phyloP scores from a whole-genome alignment of 148 eudicot genomes.

The Vaccinium myrtillus region DNA sequence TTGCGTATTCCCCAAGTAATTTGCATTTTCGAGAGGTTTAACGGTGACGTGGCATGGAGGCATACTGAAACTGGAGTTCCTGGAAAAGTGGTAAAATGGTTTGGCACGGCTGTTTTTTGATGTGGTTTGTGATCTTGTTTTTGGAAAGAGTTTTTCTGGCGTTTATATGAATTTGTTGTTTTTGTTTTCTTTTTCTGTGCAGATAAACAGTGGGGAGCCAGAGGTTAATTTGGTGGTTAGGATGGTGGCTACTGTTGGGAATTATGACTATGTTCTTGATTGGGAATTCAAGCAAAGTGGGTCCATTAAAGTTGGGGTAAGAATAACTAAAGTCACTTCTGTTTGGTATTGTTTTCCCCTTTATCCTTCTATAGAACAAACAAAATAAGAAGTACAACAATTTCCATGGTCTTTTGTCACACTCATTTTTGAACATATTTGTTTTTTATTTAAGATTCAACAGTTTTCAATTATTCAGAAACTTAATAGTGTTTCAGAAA shows the following conservation, averaged over 20 bases:
- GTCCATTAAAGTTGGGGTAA: conserved; percentile 70
- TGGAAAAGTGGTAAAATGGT: conserved; percentile 57
- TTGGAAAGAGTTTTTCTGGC: neutral
- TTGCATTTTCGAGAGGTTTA: conserved; percentile 63
- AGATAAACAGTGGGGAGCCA: conserved; percentile 63
- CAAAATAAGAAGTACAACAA: neutral
- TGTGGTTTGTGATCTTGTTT: neutral
- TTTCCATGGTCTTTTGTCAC: neutral
- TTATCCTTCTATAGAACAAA: neutral
- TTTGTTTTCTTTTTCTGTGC: conserved; percentile 22
- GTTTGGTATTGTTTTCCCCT: neutral
- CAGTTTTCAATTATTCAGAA: neutral
- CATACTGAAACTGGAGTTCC: conserved; percentile 83
- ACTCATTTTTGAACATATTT: neutral
- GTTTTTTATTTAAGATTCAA: no score
- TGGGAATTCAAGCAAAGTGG: conserved; percentile 92
- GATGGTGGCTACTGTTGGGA: conserved; percentile 87
- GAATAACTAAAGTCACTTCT: neutral
- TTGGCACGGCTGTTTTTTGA: neutral
- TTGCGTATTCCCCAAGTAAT: conserved; percentile 46
- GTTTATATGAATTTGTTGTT: neutral
- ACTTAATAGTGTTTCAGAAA: neutral
- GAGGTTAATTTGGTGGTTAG: conserved; percentile 74
- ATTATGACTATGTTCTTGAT: conserved; percentile 85
- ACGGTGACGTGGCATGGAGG: conserved; percentile 78